These are phyloP conservation scores for Mollisiaceae sp. DNA, from an alignment of 2,329 filamentous ascomycete species.

Conservation along the genomic window DNA sequence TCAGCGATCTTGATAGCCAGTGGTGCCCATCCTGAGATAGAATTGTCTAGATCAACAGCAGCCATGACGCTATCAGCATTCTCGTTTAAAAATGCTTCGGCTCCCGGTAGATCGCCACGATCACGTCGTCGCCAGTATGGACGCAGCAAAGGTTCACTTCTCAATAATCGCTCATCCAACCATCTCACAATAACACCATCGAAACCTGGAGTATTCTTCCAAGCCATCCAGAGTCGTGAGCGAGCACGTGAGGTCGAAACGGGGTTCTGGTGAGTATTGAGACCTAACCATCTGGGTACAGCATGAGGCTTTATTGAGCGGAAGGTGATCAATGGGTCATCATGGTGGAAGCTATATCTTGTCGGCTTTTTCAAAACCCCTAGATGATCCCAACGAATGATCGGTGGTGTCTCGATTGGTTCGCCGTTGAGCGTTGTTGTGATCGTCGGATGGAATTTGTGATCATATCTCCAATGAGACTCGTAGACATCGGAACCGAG, in stretches of 20 bases:
- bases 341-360: conserved; percentile 50
- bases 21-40: conserved; percentile 43
- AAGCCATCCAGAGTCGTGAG: conserved; percentile 53
- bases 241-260: conserved; percentile 51
- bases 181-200: conserved; percentile 54
- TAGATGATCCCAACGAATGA: conserved; percentile 55
- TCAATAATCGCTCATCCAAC: conserved; percentile 52
- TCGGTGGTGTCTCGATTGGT: conserved; percentile 56
- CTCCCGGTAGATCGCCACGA: conserved; percentile 46
- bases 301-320: conserved; percentile 41
- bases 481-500: conserved; percentile 58
- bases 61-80: conserved; percentile 43
- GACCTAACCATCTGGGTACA: conserved; percentile 44
- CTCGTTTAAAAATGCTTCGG: conserved; percentile 49
- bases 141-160: conserved; percentile 47
- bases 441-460: conserved; percentile 54
- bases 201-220: conserved; percentile 50
- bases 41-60: conserved; percentile 42
- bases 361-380: conserved; percentile 50
- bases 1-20: conserved; percentile 46
- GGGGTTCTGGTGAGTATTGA: conserved; percentile 45
- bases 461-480: conserved; percentile 54
- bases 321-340: conserved; percentile 58
- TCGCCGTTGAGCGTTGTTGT: conserved; percentile 55
- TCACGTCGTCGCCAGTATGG: conserved; percentile 48